Percentiles rank a stretch among this genome's conserved stretches.
These are phyloP conservation scores for Brassica balearica DNA, from an alignment of 441 rosid genomes.

Conservation along the genomic window DNA sequence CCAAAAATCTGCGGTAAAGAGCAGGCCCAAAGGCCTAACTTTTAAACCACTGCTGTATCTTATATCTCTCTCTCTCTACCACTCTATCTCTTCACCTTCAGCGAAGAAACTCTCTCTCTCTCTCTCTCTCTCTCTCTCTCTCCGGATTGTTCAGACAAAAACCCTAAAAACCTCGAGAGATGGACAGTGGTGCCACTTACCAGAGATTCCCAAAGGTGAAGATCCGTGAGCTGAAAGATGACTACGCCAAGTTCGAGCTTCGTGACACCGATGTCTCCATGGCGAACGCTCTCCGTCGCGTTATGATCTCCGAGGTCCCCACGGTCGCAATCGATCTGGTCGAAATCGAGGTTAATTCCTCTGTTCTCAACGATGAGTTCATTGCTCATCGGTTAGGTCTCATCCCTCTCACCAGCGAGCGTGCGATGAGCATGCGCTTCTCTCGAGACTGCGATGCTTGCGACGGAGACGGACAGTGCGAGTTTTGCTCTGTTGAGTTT, in stretches of 20 bases:
- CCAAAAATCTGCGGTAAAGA: neutral
- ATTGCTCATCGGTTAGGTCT: slow-evolving; percentile 95
- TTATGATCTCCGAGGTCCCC: slow-evolving; percentile 95
- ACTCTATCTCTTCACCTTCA: neutral
- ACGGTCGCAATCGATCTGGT: slow-evolving; percentile 95
- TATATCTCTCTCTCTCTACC: neutral
- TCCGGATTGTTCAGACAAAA: neutral
- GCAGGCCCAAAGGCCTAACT: neutral
- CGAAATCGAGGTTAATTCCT: slow-evolving; percentile 88
- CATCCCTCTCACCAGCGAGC: slow-evolving; percentile 82
- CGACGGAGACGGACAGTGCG: slow-evolving; percentile 97
- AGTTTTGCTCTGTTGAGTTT: slow-evolving; percentile 96
- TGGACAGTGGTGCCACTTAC: slow-evolving; percentile 73
- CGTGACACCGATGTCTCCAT: slow-evolving; percentile 86
- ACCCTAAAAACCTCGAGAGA: slow-evolving; percentile 37
- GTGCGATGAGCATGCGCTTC: slow-evolving; percentile 96
- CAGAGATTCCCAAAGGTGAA: slow-evolving; percentile 88
- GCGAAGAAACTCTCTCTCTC: neutral
- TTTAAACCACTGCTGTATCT: neutral
- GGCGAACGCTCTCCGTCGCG: slow-evolving; percentile 98
- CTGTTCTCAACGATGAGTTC: slow-evolving; percentile 97
- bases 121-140: neutral
- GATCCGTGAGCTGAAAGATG: slow-evolving; percentile 83
- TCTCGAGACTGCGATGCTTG: slow-evolving; percentile 95
- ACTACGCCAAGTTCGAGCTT: slow-evolving; percentile 87